Percentiles rank a stretch among this genome's conserved stretches.
Evolutionary conservation across 495 filamentous ascomycete genomes (phyloP).

Genomic region (Penicillium goetzii): DNA sequence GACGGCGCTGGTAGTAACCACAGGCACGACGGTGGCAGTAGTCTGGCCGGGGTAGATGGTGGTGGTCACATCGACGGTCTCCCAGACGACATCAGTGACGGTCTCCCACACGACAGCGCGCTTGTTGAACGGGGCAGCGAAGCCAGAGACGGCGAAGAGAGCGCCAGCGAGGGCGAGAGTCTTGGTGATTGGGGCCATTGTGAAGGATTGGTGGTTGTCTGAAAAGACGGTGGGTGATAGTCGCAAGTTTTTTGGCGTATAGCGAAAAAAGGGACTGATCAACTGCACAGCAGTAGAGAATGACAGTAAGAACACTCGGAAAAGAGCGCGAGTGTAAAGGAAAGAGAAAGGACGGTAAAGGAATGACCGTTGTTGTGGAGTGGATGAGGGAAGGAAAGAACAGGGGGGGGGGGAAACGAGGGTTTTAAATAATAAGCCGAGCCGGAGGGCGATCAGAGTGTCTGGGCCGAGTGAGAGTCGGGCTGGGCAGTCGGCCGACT

Average conservation of each 20-base stretch:
- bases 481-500: no score
- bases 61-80: constrained; percentile 49
- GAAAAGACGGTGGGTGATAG: constrained; percentile 24
- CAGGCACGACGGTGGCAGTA: constrained; percentile 19
- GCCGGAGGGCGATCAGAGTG: not conserved
- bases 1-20: constrained; percentile 19
- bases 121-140: constrained; percentile 46
- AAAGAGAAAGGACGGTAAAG: constrained; percentile 19
- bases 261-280: constrained; percentile 24
- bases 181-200: constrained; percentile 51
- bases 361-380: constrained; percentile 23
- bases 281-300: constrained; percentile 46
- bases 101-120: constrained; percentile 42
- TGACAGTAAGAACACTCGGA: constrained; percentile 31
- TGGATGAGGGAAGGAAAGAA: constrained; percentile 12
- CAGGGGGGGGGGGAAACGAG: not conserved
- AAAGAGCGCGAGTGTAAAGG: constrained; percentile 30
- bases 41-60: constrained; percentile 40
- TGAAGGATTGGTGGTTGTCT: constrained; percentile 21
- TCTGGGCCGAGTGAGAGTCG: no score
- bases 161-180: constrained; percentile 47
- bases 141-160: constrained; percentile 41
- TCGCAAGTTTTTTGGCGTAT: constrained; percentile 8
- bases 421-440: constrained; percentile 3
- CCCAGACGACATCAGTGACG: constrained; percentile 43